Evolutionary conservation across 805 yeast species (phyloP).

Genomic region (Candida sakaeoensis): DNA sequence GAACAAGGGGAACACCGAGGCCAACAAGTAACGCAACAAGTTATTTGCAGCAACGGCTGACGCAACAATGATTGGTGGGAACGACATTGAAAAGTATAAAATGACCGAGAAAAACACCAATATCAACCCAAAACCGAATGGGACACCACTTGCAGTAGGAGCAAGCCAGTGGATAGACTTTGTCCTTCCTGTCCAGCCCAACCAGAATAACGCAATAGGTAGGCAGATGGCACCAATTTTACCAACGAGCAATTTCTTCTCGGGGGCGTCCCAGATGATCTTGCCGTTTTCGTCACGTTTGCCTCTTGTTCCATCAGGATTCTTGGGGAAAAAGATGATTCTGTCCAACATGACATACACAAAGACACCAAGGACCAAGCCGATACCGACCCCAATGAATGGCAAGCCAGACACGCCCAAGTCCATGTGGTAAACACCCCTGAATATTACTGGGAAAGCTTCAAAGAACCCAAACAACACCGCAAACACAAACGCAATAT

Average conservation of each 20-base stretch:
- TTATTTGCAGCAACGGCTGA: conserved; percentile 91
- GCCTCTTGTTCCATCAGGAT: conserved; percentile 59
- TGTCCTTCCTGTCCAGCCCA: conserved; percentile 68
- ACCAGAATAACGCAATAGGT: conserved; percentile 73
- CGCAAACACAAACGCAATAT: conserved; percentile 72
- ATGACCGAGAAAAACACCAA: conserved; percentile 68
- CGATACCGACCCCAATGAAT: conserved; percentile 69
- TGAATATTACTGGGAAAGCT: conserved; percentile 71
- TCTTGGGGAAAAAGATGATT: conserved; percentile 47
- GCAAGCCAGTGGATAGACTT: conserved; percentile 68
- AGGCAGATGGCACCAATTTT: conserved; percentile 65
- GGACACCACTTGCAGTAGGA: conserved; percentile 71
- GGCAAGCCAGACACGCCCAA: conserved; percentile 65
- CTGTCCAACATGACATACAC: conserved; percentile 51
- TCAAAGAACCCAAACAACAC: conserved; percentile 78
- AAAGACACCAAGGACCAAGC: conserved; percentile 53
- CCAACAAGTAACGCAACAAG: conserved; percentile 66
- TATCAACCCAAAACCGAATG: conserved; percentile 73
- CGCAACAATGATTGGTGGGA: conserved; percentile 74
- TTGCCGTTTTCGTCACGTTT: conserved; percentile 56
- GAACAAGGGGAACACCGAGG: conserved; percentile 81
- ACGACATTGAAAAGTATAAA: conserved; percentile 65
- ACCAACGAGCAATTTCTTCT: conserved; percentile 54
- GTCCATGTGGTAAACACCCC: conserved; percentile 58
- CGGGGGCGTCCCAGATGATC: conserved; percentile 54